A percentile compares a stretch with the other conserved stretches of the same genome.
phyloP scores from a whole-genome alignment of 768 basidiomycete species.

The Myochromella boudieri region DNA sequence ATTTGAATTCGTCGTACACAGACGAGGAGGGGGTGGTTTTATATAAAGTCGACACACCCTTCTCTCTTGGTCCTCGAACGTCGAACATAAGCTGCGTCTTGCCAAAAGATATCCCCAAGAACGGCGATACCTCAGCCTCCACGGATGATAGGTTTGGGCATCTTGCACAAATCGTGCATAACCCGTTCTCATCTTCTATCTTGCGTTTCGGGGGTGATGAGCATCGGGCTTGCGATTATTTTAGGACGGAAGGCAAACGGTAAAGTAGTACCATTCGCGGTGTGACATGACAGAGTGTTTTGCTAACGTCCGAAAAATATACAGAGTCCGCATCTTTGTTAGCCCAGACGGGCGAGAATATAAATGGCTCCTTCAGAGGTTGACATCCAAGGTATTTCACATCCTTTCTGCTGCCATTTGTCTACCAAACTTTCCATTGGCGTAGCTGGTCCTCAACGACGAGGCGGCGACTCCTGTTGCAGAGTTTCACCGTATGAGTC shows the following conservation, averaged over 20 bases:
- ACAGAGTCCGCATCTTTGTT: not conserved
- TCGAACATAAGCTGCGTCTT: slow-evolving; percentile 3
- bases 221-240: slow-evolving; percentile 23
- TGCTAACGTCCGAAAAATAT: no score
- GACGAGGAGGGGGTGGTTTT: slow-evolving; percentile 20
- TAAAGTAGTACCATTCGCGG: no score
- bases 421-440: no score
- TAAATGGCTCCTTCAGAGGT: slow-evolving; percentile 16
- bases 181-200: slow-evolving; percentile 16
- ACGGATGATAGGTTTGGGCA: not conserved
- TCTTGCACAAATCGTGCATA: no score
- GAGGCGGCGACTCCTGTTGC: slow-evolving; percentile 13
- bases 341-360: slow-evolving; percentile 18
- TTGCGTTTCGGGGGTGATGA: slow-evolving; percentile 27
- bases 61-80: not conserved
- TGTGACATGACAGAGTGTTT: no score
- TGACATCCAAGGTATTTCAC: slow-evolving; percentile 8
- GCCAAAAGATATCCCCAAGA: not conserved
- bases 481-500: slow-evolving; percentile 12
- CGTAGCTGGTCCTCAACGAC: slow-evolving; percentile 9
- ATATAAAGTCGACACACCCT: slow-evolving; percentile 17
- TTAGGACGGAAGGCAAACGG: slow-evolving; percentile 19
- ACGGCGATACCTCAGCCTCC: not conserved
- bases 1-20: slow-evolving; percentile 20
- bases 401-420: no score